These are phyloP conservation scores for Xylaria castorea DNA, from an alignment of 495 filamentous ascomycete species.

Conservation along the genomic window DNA sequence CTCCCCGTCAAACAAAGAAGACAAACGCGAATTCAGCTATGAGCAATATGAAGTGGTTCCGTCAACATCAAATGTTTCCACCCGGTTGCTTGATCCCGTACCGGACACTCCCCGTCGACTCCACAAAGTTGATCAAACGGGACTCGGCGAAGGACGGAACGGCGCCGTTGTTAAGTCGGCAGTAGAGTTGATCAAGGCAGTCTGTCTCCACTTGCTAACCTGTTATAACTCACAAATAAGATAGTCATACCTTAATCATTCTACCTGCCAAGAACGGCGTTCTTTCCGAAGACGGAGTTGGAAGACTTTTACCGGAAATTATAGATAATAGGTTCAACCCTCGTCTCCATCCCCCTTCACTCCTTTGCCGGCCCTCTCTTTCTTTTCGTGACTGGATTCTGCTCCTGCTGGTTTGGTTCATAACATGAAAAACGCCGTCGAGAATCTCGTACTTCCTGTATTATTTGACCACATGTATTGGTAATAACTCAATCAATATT, in stretches of 20 bases:
- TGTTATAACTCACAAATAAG: background rate
- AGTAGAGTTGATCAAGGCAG: background rate
- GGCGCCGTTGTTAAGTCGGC: conserved; percentile 3
- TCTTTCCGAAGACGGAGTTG: conserved; percentile 25
- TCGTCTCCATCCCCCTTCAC: background rate
- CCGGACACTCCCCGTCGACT: conserved; percentile 7
- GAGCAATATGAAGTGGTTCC: background rate
- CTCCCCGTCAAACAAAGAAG: background rate
- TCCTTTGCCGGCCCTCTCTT: background rate
- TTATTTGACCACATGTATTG: conserved; percentile 7
- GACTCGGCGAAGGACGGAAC: conserved; percentile 23
- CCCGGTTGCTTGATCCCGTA: conserved; percentile 5
- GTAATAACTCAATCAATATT: conserved; percentile 4
- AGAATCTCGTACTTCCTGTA: background rate
- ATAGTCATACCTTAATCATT: conserved; percentile 6
- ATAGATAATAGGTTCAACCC: background rate
- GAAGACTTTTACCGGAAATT: conserved; percentile 11
- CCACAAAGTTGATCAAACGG: conserved; percentile 15
- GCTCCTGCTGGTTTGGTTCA: background rate
- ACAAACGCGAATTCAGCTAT: background rate
- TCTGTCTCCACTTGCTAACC: conserved; percentile 15
- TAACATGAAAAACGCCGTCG: background rate
- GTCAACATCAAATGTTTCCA: background rate
- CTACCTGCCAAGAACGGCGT: background rate
- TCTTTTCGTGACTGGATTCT: background rate